Conservation (phyloP, 345 rosid genomes). For the Bruguiera parviflora region DNA sequence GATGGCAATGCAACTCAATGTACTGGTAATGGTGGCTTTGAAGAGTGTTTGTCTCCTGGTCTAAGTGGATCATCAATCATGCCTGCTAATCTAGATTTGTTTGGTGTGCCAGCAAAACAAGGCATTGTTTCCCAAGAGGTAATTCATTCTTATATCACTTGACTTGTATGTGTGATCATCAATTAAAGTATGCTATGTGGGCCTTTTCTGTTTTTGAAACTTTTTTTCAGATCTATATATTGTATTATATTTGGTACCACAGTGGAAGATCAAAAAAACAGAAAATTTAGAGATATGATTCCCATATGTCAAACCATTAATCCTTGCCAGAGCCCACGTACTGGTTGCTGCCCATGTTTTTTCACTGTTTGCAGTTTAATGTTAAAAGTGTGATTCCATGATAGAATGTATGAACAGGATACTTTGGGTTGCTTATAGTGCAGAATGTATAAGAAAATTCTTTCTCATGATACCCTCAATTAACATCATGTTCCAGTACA, state of each 20-base stretch:
- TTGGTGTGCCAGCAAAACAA: conserved; percentile 28
- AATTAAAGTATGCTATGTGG: background rate
- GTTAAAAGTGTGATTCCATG: background rate
- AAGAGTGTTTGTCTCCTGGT: conserved; percentile 40
- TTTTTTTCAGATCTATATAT: background rate
- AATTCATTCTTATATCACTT: conserved; percentile 13
- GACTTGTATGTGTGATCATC: background rate
- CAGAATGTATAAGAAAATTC: background rate
- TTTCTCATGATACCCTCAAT: background rate
- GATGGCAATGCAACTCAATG: conserved; percentile 23
- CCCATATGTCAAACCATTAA: background rate
- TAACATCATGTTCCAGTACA: background rate
- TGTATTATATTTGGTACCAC: background rate
- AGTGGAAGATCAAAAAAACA: background rate
- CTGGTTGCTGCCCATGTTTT: background rate
- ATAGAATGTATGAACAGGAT: background rate
- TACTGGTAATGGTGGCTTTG: conserved; percentile 26
- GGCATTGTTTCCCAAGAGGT: conserved; percentile 49
- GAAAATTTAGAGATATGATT: background rate
- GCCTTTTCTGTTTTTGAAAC: background rate
- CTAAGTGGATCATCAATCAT: conserved; percentile 28
- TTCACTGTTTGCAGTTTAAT: background rate
- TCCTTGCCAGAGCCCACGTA: background rate
- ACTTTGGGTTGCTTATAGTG: background rate
- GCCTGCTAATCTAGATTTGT: conserved; percentile 21